phyloP scores from a whole-genome alignment of 139 green algal species.

The Coelastrella sp. region DNA sequence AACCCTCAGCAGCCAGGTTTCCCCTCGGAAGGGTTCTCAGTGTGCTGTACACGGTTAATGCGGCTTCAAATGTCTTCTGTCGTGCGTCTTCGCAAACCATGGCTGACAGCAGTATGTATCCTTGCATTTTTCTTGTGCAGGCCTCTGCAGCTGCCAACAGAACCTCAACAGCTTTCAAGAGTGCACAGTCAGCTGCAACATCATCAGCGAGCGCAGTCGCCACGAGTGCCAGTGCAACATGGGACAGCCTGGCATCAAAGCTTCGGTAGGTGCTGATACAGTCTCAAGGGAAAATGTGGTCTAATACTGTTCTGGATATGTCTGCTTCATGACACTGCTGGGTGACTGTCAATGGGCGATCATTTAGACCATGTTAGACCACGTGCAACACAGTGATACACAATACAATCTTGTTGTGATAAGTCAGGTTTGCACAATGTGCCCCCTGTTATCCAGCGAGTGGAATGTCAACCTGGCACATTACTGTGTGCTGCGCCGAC shows the following conservation, averaged over 20 bases:
- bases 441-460: too few relatives aligned
- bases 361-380: too few relatives aligned
- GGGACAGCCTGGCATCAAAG: conserved; percentile 16
- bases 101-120: neutral
- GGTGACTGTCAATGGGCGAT: neutral
- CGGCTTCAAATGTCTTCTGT: neutral
- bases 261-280: neutral
- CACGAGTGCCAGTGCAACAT: neutral
- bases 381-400: too few relatives aligned
- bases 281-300: too few relatives aligned
- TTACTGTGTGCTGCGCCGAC: neutral
- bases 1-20: too few relatives aligned
- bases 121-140: neutral
- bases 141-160: conserved; percentile 29
- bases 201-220: neutral
- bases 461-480: too few relatives aligned
- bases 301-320: neutral
- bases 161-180: neutral
- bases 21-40: too few relatives aligned
- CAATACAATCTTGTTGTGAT: too few relatives aligned
- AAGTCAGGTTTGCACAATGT: too few relatives aligned
- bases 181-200: neutral
- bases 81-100: neutral
- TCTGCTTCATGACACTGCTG: neutral
- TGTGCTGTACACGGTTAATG: too few relatives aligned